These are phyloP conservation scores for Chaetomium sp. DNA, from an alignment of 2,329 filamentous ascomycete genomes.

Conservation along the genomic window DNA sequence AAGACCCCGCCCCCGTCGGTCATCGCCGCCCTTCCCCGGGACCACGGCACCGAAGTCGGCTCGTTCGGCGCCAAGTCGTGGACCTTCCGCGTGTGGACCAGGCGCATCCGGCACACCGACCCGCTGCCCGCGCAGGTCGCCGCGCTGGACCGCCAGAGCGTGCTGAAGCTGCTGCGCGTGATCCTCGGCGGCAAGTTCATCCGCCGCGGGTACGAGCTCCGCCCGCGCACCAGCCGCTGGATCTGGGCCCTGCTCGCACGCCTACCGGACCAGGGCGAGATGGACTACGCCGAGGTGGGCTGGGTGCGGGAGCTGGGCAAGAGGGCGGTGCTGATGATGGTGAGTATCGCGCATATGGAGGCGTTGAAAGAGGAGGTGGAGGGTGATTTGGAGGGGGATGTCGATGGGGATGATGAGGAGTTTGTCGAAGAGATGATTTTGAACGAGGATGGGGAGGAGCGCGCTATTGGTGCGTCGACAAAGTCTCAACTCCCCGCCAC, in stretches of 20 bases:
- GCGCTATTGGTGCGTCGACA: slow-evolving; percentile 10
- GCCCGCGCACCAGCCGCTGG: slow-evolving; percentile 75
- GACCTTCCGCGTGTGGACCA: slow-evolving; percentile 55
- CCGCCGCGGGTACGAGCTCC: slow-evolving; percentile 59
- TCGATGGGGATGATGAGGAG: slow-evolving; percentile 37
- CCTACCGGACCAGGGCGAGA: slow-evolving; percentile 71
- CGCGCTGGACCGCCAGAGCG: slow-evolving; percentile 65
- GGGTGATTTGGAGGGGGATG: slow-evolving; percentile 37
- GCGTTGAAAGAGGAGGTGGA: slow-evolving; percentile 46
- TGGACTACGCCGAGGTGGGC: slow-evolving; percentile 75
- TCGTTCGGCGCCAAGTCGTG: slow-evolving; percentile 54
- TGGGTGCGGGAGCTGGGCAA: slow-evolving; percentile 79
- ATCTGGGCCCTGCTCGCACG: slow-evolving; percentile 79
- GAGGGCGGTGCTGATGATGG: slow-evolving; percentile 65
- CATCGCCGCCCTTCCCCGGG: slow-evolving; percentile 54
- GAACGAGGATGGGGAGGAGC: slow-evolving; percentile 26
- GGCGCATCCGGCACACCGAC: slow-evolving; percentile 54
- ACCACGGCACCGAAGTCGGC: slow-evolving; percentile 59
- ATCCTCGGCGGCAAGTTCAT: slow-evolving; percentile 67
- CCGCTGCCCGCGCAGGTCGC: slow-evolving; percentile 62
- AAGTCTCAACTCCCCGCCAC: slow-evolving; percentile 26
- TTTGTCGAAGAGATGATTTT: slow-evolving; percentile 19
- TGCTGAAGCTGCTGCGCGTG: slow-evolving; percentile 67
- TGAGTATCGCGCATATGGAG: slow-evolving; percentile 57
- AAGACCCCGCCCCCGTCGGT: slow-evolving; percentile 55